Percentiles rank a stretch among this genome's conserved stretches.
Evolutionary conservation across 2,329 filamentous ascomycete genomes (phyloP).

Genomic region (Cyphellophora europaea): DNA sequence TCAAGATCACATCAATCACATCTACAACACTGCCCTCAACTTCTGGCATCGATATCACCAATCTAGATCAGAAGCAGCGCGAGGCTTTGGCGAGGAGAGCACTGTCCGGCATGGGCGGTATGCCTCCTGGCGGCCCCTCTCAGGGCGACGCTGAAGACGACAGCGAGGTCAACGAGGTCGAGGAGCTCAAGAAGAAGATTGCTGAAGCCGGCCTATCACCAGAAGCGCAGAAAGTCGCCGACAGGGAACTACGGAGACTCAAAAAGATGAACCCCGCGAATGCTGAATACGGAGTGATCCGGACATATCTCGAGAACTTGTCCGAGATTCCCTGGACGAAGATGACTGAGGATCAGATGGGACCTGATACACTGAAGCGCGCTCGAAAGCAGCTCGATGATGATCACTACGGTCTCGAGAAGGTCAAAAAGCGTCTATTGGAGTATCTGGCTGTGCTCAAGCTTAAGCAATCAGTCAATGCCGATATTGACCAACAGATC

Average conservation of each 20-base stretch:
- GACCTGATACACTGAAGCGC: constrained; percentile 64
- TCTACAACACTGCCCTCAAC: constrained; percentile 54
- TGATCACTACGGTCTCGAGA: constrained; percentile 92
- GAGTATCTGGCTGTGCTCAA: constrained; percentile 96
- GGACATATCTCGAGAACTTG: constrained; percentile 89
- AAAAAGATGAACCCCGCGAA: constrained; percentile 95
- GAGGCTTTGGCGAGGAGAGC: constrained; percentile 32
- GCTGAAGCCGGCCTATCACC: constrained; percentile 70
- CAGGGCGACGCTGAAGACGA: constrained; percentile 52
- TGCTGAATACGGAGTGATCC: constrained; percentile 87
- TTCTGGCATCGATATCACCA: constrained; percentile 47
- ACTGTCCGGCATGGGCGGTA: constrained; percentile 34
- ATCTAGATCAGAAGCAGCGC: constrained; percentile 38
- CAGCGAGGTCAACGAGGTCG: constrained; percentile 79
- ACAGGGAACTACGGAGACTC: constrained; percentile 76
- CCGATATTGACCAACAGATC: constrained; percentile 72
- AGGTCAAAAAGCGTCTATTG: constrained; percentile 90
- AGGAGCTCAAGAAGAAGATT: constrained; percentile 82
- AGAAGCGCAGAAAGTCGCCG: constrained; percentile 83
- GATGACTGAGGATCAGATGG: constrained; percentile 75
- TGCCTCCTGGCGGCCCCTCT: constrained; percentile 30
- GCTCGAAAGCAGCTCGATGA: constrained; percentile 88
- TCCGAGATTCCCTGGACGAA: constrained; percentile 89
- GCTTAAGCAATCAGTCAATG: constrained; percentile 84
- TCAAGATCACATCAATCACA: constrained; percentile 72